Conservation (phyloP, 768 basidiomycete genomes). For the Leucogyrophana mollusca region DNA sequence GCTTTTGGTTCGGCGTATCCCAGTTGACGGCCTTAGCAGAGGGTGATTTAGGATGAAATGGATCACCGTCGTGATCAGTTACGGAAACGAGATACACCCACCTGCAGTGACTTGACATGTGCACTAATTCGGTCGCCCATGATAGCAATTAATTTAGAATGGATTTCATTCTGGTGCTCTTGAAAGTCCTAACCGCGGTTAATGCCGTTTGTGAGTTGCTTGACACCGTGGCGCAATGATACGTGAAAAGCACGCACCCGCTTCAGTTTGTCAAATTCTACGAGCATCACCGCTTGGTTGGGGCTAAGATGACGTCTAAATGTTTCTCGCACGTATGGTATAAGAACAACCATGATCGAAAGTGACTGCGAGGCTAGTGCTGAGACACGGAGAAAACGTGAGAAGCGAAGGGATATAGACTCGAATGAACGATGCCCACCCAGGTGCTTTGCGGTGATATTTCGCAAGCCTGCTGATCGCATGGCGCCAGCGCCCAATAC, state of each 20-base stretch:
- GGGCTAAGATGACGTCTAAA: conserved; percentile 91
- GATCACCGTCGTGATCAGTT: neutral
- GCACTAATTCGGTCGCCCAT: conserved; percentile 93
- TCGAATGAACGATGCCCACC: conserved; percentile 45
- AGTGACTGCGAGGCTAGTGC: conserved; percentile 95
- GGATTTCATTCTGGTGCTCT: conserved; percentile 99
- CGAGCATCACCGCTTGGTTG: conserved; percentile 94
- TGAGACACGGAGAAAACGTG: conserved; percentile 29
- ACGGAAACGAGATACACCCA: conserved; percentile 28
- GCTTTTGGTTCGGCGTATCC: conserved; percentile 58
- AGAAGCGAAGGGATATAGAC: conserved; percentile 1
- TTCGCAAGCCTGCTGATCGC: conserved; percentile 95
- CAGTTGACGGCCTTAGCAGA: conserved; percentile 69
- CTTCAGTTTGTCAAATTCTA: conserved; percentile 98
- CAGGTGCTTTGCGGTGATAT: conserved; percentile 97
- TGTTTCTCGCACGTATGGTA: conserved; percentile 94
- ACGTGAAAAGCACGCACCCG: conserved; percentile 54
- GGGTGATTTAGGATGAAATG: conserved; percentile 5
- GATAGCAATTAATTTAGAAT: conserved; percentile 94
- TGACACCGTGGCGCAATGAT: neutral
- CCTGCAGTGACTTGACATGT: conserved; percentile 83
- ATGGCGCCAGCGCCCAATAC: conserved; percentile 99
- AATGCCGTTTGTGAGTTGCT: too few species aligned
- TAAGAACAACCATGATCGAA: conserved; percentile 90
- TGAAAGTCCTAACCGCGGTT: conserved; percentile 75